Evolutionary conservation across 176 grass and related monocot species (phyloP), one percentile per base, ranked within the genome.

Genomic region (Pontederia crassipes): DNA sequence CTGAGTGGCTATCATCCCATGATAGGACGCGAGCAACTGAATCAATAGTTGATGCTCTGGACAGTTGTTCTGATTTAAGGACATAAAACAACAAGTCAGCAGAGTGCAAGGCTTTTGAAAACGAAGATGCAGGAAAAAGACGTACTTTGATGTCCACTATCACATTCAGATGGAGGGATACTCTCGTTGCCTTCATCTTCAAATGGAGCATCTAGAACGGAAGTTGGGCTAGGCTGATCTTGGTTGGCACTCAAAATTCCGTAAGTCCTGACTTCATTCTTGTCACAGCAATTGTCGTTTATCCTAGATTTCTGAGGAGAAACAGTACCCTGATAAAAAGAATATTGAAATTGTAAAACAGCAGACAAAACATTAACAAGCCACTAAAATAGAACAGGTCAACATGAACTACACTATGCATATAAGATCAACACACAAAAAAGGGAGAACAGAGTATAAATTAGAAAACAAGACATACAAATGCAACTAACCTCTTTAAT

Each of bases 161-260:
- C 49, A 55, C 49, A 17, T 52, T 65, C 62, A 65, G 62, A 65
- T 65, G 12, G 17, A 9, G 48, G 62, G 18, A 50, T 27, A 24
- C 28, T 50, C 28, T 65, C 62, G 26, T 50, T 27, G 10, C 0
- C 17, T 50, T 65, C 62, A 51, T 65, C 62, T 65, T 65, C 62
- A 81, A 86, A 83, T 50, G 74, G 35, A 46, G 70, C 63, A 64
- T 83, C 81, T 53, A 88, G 67, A 88, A 86, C 71, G 71, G 93
- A 92, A 75, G 79, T 88, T 61, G 87, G 81, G 54, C 84, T 92
- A 54, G 81, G 81, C 57, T 92, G 53, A 68, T 82, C 72, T 47
- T 12, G 52, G 69, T 59, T 72, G 46, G 27, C 57, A 47, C 46
- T 79, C 4, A 17, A 52, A 64, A 12, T 64, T 15, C 55, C 49